Evolutionary conservation across 805 yeast species (phyloP).

Genomic region (Ogataea glucozyma): DNA sequence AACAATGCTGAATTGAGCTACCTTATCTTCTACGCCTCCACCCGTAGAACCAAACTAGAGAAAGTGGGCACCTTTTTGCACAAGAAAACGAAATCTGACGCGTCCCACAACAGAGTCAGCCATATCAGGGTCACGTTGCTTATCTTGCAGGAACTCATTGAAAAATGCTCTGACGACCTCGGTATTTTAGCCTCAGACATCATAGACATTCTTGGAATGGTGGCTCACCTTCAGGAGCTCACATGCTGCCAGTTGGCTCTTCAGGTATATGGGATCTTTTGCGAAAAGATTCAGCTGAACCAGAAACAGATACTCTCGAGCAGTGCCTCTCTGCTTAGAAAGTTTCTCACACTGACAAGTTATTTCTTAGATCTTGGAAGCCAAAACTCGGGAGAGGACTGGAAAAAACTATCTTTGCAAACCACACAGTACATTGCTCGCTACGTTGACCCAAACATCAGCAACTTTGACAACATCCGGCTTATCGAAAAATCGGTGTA

Average conservation of each 20-base stretch:
- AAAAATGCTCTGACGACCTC: slow-evolving; percentile 77
- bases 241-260: slow-evolving; percentile 50
- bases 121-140: slow-evolving; percentile 80
- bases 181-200: slow-evolving; percentile 77
- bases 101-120: slow-evolving; percentile 64
- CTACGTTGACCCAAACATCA: slow-evolving; percentile 26
- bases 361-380: slow-evolving; percentile 29
- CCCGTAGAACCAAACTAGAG: slow-evolving; percentile 84
- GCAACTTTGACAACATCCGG: slow-evolving; percentile 16
- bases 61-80: slow-evolving; percentile 76
- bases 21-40: slow-evolving; percentile 83
- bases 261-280: slow-evolving; percentile 36
- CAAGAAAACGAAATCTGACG: slow-evolving; percentile 61
- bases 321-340: slow-evolving; percentile 43
- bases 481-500: slow-evolving; percentile 38
- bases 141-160: slow-evolving; percentile 67
- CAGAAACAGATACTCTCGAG: slow-evolving; percentile 43
- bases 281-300: slow-evolving; percentile 28
- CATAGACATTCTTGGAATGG: slow-evolving; percentile 54
- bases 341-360: slow-evolving; percentile 37
- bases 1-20: slow-evolving; percentile 90
- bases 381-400: slow-evolving; percentile 32
- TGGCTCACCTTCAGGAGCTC: slow-evolving; percentile 59
- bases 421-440: slow-evolving; percentile 41
- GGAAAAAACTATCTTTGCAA: slow-evolving; percentile 46